Percentiles rank a stretch among this genome's conserved stretches.
Conservation (phyloP, 1,284 basidiomycete species). For the Mycena citricolor region DNA sequence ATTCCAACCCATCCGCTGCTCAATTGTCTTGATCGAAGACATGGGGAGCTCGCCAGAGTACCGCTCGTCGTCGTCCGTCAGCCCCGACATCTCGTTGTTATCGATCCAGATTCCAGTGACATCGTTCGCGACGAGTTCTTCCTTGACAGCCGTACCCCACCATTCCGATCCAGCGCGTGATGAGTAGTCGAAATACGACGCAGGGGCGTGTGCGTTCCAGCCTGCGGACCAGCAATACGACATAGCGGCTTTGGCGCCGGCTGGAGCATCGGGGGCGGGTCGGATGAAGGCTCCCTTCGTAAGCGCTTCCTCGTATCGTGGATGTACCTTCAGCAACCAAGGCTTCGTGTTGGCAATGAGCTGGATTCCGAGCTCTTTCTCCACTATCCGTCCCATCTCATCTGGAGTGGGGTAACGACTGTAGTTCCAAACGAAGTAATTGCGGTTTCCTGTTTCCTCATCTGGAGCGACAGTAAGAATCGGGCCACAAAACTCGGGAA, state of each 20-base stretch:
- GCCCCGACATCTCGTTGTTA: slow-evolving; percentile 22
- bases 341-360: slow-evolving; percentile 22
- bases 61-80: slow-evolving; percentile 22
- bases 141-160: slow-evolving; percentile 17
- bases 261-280: slow-evolving; percentile 18
- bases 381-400: slow-evolving; percentile 19
- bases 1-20: slow-evolving; percentile 23
- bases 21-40: slow-evolving; percentile 11
- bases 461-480: slow-evolving; percentile 4
- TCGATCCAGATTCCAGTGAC: slow-evolving; percentile 22
- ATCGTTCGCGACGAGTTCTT: slow-evolving; percentile 18
- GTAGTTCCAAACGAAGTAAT: slow-evolving; percentile 24
- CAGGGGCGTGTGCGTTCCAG: slow-evolving; percentile 19
- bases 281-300: slow-evolving; percentile 13
- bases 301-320: slow-evolving; percentile 14
- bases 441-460: slow-evolving; percentile 17
- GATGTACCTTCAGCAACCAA: slow-evolving; percentile 20
- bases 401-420: slow-evolving; percentile 20
- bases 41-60: slow-evolving; percentile 19
- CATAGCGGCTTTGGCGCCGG: slow-evolving; percentile 5
- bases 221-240: slow-evolving; percentile 21
- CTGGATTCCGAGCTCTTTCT: slow-evolving; percentile 22
- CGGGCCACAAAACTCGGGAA: not conserved
- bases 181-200: slow-evolving; percentile 22
- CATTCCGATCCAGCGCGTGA: slow-evolving; percentile 14